These are phyloP conservation scores for Kluyveromyces aestuarii DNA, from an alignment of 805 yeast genomes.

Conservation along the genomic window DNA sequence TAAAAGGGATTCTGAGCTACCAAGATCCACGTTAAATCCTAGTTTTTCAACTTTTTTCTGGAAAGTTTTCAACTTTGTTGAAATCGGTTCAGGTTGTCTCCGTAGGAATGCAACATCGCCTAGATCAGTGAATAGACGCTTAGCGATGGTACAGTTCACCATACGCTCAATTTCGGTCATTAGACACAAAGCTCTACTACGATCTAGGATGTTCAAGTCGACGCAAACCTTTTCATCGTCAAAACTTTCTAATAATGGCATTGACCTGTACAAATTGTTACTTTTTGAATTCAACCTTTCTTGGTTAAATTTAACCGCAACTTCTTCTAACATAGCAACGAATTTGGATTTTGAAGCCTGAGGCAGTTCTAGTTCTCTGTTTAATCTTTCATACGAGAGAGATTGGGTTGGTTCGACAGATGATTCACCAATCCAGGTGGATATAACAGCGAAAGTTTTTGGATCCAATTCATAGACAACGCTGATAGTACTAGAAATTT, in stretches of 20 bases:
- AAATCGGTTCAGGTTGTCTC: slow-evolving; percentile 78
- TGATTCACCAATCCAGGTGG: slow-evolving; percentile 70
- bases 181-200: slow-evolving; percentile 45
- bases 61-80: slow-evolving; percentile 72
- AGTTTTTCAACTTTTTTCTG: slow-evolving; percentile 58
- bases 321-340: slow-evolving; percentile 10
- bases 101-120: slow-evolving; percentile 81
- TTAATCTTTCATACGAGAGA: slow-evolving; percentile 13
- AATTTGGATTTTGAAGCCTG: slow-evolving; percentile 7
- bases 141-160: slow-evolving; percentile 81
- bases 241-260: slow-evolving; percentile 65
- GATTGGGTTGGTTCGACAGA: slow-evolving; percentile 48
- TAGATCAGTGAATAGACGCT: slow-evolving; percentile 58
- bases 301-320: slow-evolving; percentile 20
- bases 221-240: slow-evolving; percentile 79
- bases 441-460: slow-evolving; percentile 58
- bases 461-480: slow-evolving; percentile 76
- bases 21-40: slow-evolving; percentile 64
- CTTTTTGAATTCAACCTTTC: slow-evolving; percentile 15
- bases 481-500: slow-evolving; percentile 58
- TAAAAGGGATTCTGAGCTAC: slow-evolving; percentile 62
- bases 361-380: slow-evolving; percentile 8
- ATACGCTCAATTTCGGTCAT: slow-evolving; percentile 70
- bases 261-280: slow-evolving; percentile 25
- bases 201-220: slow-evolving; percentile 63